phyloP scores from a whole-genome alignment of 2,329 filamentous ascomycete species.

The Claviceps fusiformis region DNA sequence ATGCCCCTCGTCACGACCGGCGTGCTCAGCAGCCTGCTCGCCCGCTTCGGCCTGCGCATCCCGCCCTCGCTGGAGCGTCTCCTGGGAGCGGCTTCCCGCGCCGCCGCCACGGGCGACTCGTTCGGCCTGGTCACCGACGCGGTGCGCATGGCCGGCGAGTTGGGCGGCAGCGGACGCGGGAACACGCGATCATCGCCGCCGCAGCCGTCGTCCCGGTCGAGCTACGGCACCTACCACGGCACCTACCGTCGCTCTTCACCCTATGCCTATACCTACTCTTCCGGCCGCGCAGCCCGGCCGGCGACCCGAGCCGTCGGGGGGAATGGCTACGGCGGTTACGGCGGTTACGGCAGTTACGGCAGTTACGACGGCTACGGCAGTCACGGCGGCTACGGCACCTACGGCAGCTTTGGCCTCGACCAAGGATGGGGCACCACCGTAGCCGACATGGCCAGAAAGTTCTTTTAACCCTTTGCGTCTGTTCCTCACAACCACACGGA shows the following conservation, averaged over 20 bases:
- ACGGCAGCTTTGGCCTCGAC: not conserved
- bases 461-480: too few species aligned
- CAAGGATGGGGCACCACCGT: slow-evolving; percentile 22
- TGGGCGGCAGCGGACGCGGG: slow-evolving; percentile 8
- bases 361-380: slow-evolving; percentile 11
- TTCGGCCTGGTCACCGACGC: slow-evolving; percentile 41
- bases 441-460: slow-evolving; percentile 27
- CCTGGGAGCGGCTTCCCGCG: slow-evolving; percentile 39
- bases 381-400: slow-evolving; percentile 15
- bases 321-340: slow-evolving; percentile 9
- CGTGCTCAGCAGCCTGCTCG: slow-evolving; percentile 62
- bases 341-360: slow-evolving; percentile 8
- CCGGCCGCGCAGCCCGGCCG: not conserved
- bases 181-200: too few species aligned
- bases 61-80: slow-evolving; percentile 49
- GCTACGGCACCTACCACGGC: slow-evolving; percentile 13
- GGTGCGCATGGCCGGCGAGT: slow-evolving; percentile 35
- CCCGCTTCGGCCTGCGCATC: slow-evolving; percentile 65
- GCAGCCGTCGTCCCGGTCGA: slow-evolving; percentile 8
- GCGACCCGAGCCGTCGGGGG: slow-evolving; percentile 1
- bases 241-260: slow-evolving; percentile 10
- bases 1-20: slow-evolving; percentile 81
- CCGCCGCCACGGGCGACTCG: slow-evolving; percentile 32
- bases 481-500: too few species aligned
- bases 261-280: not conserved